Evolutionary conservation across 1,284 basidiomycete genomes (phyloP), one percentile per base, ranked within the genome.

Genomic region (Apiotrichum mycotoxinovorans): DNA sequence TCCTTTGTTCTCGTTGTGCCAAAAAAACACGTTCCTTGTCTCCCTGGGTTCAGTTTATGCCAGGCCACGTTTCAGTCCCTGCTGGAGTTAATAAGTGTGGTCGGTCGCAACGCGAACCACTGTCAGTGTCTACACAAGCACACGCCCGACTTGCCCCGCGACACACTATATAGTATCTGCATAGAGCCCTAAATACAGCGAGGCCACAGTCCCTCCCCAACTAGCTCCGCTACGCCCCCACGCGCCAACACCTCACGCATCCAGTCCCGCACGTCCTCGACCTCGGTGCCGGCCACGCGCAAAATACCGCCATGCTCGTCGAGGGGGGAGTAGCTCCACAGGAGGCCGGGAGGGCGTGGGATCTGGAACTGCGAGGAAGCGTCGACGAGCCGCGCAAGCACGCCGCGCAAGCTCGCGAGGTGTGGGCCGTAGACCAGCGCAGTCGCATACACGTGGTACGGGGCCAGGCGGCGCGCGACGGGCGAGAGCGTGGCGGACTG

Each of bases 381-480:
- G 37, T 72, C 63, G 33, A 56, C 51, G 34, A 69, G 34, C 0
- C 22, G 12, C 15, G 64, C 54, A 10, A 79, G 65, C 40, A 68
- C 45, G 4, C 40, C 44, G 15, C 72, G 47, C 1, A 77, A 47
- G 0, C 52, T 27, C 1, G 37, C 51, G 37, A 77, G 52, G 23
- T 65, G 60, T 0, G 76, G 74, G 18, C 77, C 77, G 35, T 67
- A 57, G 37, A 77, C 65, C 22, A 78, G 64, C 27, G 75, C 41
- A 4, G 76, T 78, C 1, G 70, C 69, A 63, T 75, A 79, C 26
- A 75, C 65, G 52, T 76, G 67, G 60, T 79, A 79, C 5, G 76
- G 76, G 10, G 67, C 64, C 4, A 76, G 63, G 4, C 63, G 52
- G 23, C 50, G 43, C 3, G 69, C 67, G 17, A 64, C 51, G 17